A percentile compares a stretch with the other conserved stretches of the same genome.
Evolutionary conservation across 208 protist species (phyloP).

Genomic region (Novymonas esmeraldas): DNA sequence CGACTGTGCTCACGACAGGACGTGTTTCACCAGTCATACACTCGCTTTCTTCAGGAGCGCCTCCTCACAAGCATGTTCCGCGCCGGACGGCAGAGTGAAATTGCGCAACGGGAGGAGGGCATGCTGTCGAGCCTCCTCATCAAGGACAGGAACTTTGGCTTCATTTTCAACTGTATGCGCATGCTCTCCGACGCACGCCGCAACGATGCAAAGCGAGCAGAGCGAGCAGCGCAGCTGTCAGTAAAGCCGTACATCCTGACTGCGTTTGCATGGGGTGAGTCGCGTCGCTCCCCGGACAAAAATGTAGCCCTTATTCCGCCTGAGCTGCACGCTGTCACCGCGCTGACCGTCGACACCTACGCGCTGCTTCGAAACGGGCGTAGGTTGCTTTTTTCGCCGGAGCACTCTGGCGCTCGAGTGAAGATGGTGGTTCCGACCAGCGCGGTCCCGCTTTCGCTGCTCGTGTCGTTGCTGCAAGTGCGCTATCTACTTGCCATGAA

Average conservation of each 20-base stretch:
- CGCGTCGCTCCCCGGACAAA: slow-evolving; percentile 12
- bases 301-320: background rate
- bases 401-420: slow-evolving; percentile 29
- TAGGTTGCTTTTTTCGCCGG: slow-evolving; percentile 25
- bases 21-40: slow-evolving; percentile 45
- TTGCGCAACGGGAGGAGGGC: slow-evolving; percentile 29
- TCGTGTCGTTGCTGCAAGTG: slow-evolving; percentile 30
- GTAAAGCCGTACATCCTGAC: slow-evolving; percentile 24
- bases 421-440: slow-evolving; percentile 9
- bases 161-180: slow-evolving; percentile 40
- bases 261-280: slow-evolving; percentile 25
- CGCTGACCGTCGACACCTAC: slow-evolving; percentile 8
- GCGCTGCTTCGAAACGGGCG: slow-evolving; percentile 12
- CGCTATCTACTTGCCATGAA: slow-evolving; percentile 31
- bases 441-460: slow-evolving; percentile 7
- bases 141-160: slow-evolving; percentile 48
- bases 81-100: slow-evolving; percentile 15
- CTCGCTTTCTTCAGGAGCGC: slow-evolving; percentile 37
- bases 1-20: slow-evolving; percentile 44
- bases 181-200: slow-evolving; percentile 46
- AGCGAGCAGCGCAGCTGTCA: background rate
- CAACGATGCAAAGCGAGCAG: background rate
- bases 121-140: slow-evolving; percentile 47
- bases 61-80: slow-evolving; percentile 34
- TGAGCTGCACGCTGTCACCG: slow-evolving; percentile 6